These are phyloP conservation scores for Aspergillus biplanus DNA, from an alignment of 495 filamentous ascomycete species.

Conservation along the genomic window DNA sequence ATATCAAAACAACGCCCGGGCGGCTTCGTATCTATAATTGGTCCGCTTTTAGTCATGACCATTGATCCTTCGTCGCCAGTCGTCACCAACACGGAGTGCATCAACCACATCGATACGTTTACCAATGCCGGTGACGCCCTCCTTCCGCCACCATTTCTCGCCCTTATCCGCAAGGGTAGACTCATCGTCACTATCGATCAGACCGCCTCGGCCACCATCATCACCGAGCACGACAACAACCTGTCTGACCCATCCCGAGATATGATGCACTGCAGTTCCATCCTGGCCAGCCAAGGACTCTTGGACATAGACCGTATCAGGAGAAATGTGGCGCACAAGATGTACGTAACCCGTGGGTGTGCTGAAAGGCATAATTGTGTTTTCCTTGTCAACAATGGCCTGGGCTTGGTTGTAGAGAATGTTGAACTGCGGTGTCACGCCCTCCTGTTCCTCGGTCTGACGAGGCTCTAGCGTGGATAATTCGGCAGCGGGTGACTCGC, in stretches of 20 bases:
- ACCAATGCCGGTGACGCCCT: constrained; percentile 79
- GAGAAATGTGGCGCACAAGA: constrained; percentile 80
- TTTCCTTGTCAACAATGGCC: constrained; percentile 77
- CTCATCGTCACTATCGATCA: constrained; percentile 91
- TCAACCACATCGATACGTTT: constrained; percentile 88
- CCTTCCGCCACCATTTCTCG: constrained; percentile 81
- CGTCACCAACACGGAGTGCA: constrained; percentile 72
- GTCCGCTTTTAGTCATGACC: constrained; percentile 61
- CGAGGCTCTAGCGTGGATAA: constrained; percentile 52
- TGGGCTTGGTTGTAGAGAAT: constrained; percentile 76
- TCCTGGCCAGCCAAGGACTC: constrained; percentile 74
- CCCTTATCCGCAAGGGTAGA: constrained; percentile 56
- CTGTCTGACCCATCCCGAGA: constrained; percentile 84
- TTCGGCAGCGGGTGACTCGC: constrained; percentile 60
- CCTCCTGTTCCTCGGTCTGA: constrained; percentile 38
- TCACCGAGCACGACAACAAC: constrained; percentile 84
- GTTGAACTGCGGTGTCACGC: constrained; percentile 63
- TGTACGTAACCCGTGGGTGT: constrained; percentile 75
- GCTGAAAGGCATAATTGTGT: constrained; percentile 85
- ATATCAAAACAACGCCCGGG: constrained; percentile 35
- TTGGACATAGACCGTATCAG: constrained; percentile 83
- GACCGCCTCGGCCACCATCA: constrained; percentile 78
- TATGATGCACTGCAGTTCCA: constrained; percentile 67
- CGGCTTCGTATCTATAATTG: constrained; percentile 4
- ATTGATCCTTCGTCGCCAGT: constrained; percentile 77